Evolutionary conservation across 1,139 yeast species (phyloP), one percentile per base, ranked within the genome.

Genomic region (Scheffersomyces titani): DNA sequence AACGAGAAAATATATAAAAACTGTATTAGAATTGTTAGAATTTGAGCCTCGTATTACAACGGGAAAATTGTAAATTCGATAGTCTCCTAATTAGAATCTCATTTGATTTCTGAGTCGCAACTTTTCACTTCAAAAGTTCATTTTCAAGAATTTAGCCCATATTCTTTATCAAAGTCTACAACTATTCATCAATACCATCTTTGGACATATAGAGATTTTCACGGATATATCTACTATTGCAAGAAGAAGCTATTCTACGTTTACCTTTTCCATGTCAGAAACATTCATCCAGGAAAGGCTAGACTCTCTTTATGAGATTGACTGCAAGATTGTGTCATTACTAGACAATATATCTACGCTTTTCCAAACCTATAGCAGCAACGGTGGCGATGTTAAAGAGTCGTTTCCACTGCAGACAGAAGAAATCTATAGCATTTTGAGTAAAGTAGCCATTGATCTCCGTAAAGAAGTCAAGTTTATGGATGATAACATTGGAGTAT

Each of bases 401-500:
- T 47, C 45, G 51, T 70, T 78, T 51, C 63, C 65, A 22, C 57
- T 59, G 5, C 75, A 76, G 52, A 71, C 81, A n/a, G 67, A 67
- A 51, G 61, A 65, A 36, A 76, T 79, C 16, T 77, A 77, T 58
- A 68, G 67, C 11, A 67, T 68, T 2, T 63, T 77, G 19, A 73
- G 82, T 61, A 73, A 66, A 55, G 72, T 73, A 7, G 85, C 87
- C 1, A 78, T 83, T 19, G 77, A 76, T 55, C 68, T 87, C 52
- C 72, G 89, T 46, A 79, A 81, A 56, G 90, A 87, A 61, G 83
- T 87, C 49, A 83, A 82, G 65, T 66, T 81, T 6, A 75, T 86
- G 74, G 89, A 86, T 68, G 85, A 83, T 52, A 83, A 84, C 60
- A 80, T 80, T 21, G 87, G 86, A 0, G 81, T 80, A 5, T 73